Base-by-base conservation (phyloP, 768 basidiomycete genomes). In the Asterophora lycoperdoides region DNA sequence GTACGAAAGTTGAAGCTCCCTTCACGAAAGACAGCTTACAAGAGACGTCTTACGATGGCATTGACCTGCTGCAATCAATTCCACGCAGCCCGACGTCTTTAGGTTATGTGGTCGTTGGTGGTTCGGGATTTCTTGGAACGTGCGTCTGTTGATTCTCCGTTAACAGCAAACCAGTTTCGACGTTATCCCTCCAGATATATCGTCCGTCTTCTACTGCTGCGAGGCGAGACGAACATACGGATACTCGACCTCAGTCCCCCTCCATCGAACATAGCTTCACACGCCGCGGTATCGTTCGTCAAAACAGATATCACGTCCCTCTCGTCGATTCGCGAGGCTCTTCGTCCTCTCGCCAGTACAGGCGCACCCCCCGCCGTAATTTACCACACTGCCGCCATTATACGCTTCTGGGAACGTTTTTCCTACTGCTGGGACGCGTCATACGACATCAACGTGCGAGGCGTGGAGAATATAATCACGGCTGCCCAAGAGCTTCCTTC, bases 401-500 rank as follows among this genome's bases (percentile, higher is more conserved):
- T 81, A 49, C 76, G 77, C 14, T 81, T 78, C 60, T 81, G 73
- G 62, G 80, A 81, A 56, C 73, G 75, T n/a, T 59, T 67, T 28
- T 51, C 62, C 0, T 63, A 60, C 3, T 67, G 81, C 13, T 68
- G 75, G 46, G 49, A 61, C 18, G 68, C 68, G 19, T 80, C 80
- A 8, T 70, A 69, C 45, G 62, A 63, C 28, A 70, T 81, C 34
- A 81, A 81, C 54, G 66, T 78, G 8, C 46, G 54, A 5, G 80
- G 80, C 1, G 76, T 76, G 17, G 52, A 64, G 52, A 80, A 81
- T 56, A 62, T 81, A 17, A 57, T 80, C 44, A 64, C 69, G 3
- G 74, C 73, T 0, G 72, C 68, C 9, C 72, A 71, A 36, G 63
- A 62, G 13, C 62, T 68, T 14, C 73, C 77, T 18, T 70, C 62